Conservation (phyloP, 2,329 filamentous ascomycete genomes). For the Pseudodiploospora longispora region DNA sequence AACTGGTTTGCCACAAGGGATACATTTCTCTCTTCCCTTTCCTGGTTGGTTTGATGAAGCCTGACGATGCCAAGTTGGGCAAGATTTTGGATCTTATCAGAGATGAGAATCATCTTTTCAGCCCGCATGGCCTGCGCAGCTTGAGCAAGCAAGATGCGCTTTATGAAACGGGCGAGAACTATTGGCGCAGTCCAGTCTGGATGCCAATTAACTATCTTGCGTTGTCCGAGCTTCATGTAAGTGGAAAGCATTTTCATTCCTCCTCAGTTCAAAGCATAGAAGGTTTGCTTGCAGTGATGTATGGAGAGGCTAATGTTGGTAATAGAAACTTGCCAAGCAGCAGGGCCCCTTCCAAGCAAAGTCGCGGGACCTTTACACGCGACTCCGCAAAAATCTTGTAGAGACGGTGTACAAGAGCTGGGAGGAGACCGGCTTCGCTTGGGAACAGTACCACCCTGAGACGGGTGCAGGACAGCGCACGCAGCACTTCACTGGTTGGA, state of each 20-base stretch:
- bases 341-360: slow-evolving; percentile 60
- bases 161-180: slow-evolving; percentile 90
- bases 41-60: slow-evolving; percentile 68
- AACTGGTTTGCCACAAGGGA: slow-evolving; percentile 89
- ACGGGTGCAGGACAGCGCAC: slow-evolving; percentile 90
- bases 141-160: slow-evolving; percentile 74
- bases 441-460: slow-evolving; percentile 97
- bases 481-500: slow-evolving; percentile 98
- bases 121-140: slow-evolving; percentile 77
- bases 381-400: slow-evolving; percentile 75
- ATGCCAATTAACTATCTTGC: slow-evolving; percentile 93
- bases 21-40: slow-evolving; percentile 94
- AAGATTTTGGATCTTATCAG: slow-evolving; percentile 69
- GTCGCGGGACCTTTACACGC: slow-evolving; percentile 66
- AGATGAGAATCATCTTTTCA: slow-evolving; percentile 84
- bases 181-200: slow-evolving; percentile 94
- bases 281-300: neutral
- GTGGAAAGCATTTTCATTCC: slow-evolving; percentile 23
- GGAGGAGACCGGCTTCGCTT: slow-evolving; percentile 89
- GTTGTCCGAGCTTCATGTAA: slow-evolving; percentile 67
- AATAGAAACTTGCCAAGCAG: slow-evolving; percentile 52
- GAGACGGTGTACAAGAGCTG: slow-evolving; percentile 83
- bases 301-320: slow-evolving; percentile 19
- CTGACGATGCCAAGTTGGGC: slow-evolving; percentile 66
- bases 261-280: neutral